Conservation (phyloP, 2,329 filamentous ascomycete genomes). For the Emmonsiellopsis sp. region DNA sequence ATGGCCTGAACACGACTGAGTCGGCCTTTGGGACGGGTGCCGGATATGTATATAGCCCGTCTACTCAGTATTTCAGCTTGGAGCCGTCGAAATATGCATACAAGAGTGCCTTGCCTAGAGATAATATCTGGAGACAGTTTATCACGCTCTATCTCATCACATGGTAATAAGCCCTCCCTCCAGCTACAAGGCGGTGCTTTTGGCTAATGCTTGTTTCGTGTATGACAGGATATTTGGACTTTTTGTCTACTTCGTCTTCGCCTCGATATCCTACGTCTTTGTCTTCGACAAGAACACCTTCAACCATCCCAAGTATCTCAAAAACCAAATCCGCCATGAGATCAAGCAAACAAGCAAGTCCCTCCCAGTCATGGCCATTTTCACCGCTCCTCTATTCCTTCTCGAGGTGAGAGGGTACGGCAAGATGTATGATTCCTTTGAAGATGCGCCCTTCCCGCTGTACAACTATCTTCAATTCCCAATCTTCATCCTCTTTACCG, state of each 20-base stretch:
- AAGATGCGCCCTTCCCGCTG: conserved; percentile 64
- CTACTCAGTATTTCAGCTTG: conserved; percentile 60
- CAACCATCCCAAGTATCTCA: conserved; percentile 87
- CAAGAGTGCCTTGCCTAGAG: conserved; percentile 65
- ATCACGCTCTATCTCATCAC: conserved; percentile 74
- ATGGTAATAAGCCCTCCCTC: conserved; percentile 49
- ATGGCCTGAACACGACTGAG: conserved; percentile 48
- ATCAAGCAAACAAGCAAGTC: conserved; percentile 69
- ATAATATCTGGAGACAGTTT: conserved; percentile 67
- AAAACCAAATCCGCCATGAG: conserved; percentile 82
- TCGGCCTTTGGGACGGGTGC: conserved; percentile 45
- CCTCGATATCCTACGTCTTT: conserved; percentile 74
- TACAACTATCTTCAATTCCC: conserved; percentile 82
- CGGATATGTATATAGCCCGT: conserved; percentile 54
- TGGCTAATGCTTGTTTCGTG: conserved; percentile 8
- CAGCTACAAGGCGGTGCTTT: not conserved
- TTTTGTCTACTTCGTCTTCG: conserved; percentile 74
- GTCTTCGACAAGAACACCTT: conserved; percentile 87
- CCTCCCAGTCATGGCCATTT: conserved; percentile 72
- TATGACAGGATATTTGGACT: conserved; percentile 69
- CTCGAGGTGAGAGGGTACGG: conserved; percentile 74
- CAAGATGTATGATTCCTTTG: conserved; percentile 75
- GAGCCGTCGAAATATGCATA: conserved; percentile 69
- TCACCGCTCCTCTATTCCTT: conserved; percentile 75
- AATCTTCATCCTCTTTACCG: conserved; percentile 78